Base-by-base conservation (phyloP, 208 protist species). In the Leishmania lainsoni region DNA sequence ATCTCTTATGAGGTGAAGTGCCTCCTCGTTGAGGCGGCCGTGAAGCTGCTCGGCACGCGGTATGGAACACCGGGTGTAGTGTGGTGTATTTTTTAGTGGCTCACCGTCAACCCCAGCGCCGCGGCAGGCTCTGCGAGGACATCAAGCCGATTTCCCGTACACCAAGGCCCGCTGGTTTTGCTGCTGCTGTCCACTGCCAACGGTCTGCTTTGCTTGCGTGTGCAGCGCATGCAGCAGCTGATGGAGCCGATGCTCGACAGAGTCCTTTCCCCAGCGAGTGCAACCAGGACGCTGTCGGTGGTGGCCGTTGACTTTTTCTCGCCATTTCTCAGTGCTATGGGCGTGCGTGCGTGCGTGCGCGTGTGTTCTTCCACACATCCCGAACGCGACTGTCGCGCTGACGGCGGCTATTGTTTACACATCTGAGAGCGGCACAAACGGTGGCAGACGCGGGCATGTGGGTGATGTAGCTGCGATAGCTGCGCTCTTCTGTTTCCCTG, bases 41-140 rank as follows among this genome's bases (percentile, higher is more conserved):
- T 92, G 63, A 87, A 94, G 66, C 74, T 93, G 61, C 76, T 93
- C 1, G 89, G 88, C 63, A 63, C 84, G 52, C 88, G 83, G 22
- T 75, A 87, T 61, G 81, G 84, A 32, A 88, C 76, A 12, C 72
- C 75, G 45, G 92, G 86, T 75, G 86, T 85, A 6, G 56, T 56
- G 22, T 73, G 82, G 20, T 78, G 82, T 48, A 75, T 81, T 5
- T 39, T 85, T 9, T 73, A 81, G 61, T 85, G 82, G 82, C 77
- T 85, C 35, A 81, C 77, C 48, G 77, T 85, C n/a, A 22, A 79
- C 65, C 73, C 82, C 5, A 22, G 32, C 17, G 12, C 39, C 8
- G 56, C 39, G 52, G 10, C 22, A 12, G 39, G 54, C 26, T 29
- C 20, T 42, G 69, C 56, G 26, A 59, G 51, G 52, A 35, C 29